Evolutionary conservation across 768 basidiomycete genomes (phyloP), one percentile per base, ranked within the genome.

Genomic region (Phaeotremella skinneri): DNA sequence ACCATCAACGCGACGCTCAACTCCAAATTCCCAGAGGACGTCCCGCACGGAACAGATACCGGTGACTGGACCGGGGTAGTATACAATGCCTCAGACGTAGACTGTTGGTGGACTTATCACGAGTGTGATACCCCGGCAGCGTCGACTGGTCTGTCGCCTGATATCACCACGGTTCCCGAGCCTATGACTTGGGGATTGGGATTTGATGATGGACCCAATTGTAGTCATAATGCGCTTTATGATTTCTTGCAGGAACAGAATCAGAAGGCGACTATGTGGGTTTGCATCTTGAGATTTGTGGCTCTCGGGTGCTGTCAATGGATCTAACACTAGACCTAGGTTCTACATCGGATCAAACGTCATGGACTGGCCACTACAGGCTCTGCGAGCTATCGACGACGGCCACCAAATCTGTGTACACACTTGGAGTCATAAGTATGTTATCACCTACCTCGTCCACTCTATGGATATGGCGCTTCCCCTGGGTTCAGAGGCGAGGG

Each of bases 311-410:
- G 9, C 29, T 52, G 3, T 29, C n/a, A 1, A 29, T 31, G n/a
- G 26, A 17, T 23, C 6, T 20, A 6, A 50, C 26, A 47, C 52
- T 58, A 1, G 14, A 27, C 4, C 16, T 34, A 72, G 66, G 66
- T 78, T 76, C 68, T 79, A 75, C 67, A 78, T 80, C 59, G 79
- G 79, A 0, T 75, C 74, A 20, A 80, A 80, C 65, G 77, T 79
- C n/a, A 61, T 77, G 48, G 72, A 79, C 65, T 79, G 78, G 78
- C 79, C 79, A 2, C 55, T 78, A 6, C 76, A 80, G 58, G 78
- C 78, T 25, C 68, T 78, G 52, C 58, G 76, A 34, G 79, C 63
- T 20, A 39, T 73, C 1, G 55, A 56, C 0, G 78, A 78, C 31
- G 76, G 74, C 0, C 79, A 80, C 52, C 64, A 80, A 58, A 68